Base-by-base conservation (phyloP, 306 rosid genomes). In the Cucumis cinereus region DNA sequence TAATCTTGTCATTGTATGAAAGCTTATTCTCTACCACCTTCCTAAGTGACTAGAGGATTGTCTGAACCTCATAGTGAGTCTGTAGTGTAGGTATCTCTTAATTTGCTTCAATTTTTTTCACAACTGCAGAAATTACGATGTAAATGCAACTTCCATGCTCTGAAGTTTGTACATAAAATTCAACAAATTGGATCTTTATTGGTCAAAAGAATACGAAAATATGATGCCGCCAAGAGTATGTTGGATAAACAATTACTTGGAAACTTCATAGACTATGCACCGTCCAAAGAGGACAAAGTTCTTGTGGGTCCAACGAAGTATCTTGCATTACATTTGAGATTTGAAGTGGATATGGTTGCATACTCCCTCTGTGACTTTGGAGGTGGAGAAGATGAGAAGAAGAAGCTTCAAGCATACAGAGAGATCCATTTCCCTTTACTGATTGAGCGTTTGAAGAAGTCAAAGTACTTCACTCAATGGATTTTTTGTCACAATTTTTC, bases 341-440 rank as follows among this genome's bases (percentile, higher is more conserved):
- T 91, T 77, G 98, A 94, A 88, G 84, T 89, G 79, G 98, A 94
- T 68, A 91, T 94, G 98, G 96, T 92, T 57, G 93, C 96, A 17
- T 94, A 94, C 83, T 94, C 98, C 58, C 79, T 90, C 4, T 94
- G 99, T 77, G 96, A 94, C 47, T 91, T 94, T 74, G 99, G 98
- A 72, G 96, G 99, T 62, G 96, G 93, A 19, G 86, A 82, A 83
- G 85, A 70, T 9, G 97, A 94, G 88, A 85, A 77, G 83, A 87
- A 77, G 62, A 93, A 94, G 71, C 97, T 94, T 72, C 86, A 89
- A 86, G 86, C 90, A 75, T 94, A 94, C 79, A 83, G 98, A 80
- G 90, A 94, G 82, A 76, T 64, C 53, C 99, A 91, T 79, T 94
- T 94, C 81, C 97, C 97, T 73, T 81, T 91, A 66, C 88, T 92